Conservation (phyloP, 73 alveolate genomes). For the Durusdinium trenchii region DNA sequence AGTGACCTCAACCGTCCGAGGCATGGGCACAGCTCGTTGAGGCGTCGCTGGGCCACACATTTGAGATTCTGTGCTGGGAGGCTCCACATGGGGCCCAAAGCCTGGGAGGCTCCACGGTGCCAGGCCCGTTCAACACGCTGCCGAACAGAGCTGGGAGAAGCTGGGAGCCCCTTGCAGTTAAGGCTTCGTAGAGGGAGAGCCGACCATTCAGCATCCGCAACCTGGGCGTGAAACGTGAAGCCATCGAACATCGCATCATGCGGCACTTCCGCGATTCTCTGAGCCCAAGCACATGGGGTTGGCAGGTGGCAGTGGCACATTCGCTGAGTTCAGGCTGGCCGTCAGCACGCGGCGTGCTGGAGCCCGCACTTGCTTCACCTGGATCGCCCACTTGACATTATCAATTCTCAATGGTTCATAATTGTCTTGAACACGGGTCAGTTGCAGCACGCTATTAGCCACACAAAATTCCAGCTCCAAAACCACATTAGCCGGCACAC, state of each 20-base stretch:
- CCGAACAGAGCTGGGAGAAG: background rate
- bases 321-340: background rate
- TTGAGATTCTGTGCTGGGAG: constrained; percentile 1
- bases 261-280: too few relatives aligned
- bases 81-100: constrained; percentile 63
- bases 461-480: too few relatives aligned
- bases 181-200: constrained; percentile 70
- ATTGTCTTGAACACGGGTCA: too few relatives aligned
- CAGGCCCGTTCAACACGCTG: background rate
- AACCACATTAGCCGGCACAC: too few relatives aligned
- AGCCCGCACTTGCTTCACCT: constrained; percentile 18
- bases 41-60: constrained; percentile 72
- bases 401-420: too few relatives aligned
- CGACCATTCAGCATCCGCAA: constrained; percentile 53
- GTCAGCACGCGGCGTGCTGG: constrained; percentile 13
- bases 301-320: too few relatives aligned
- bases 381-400: too few relatives aligned
- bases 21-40: constrained; percentile 42
- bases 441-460: too few relatives aligned
- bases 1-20: too few relatives aligned
- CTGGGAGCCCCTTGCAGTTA: background rate
- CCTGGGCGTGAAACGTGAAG: too few relatives aligned
- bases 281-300: too few relatives aligned
- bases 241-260: too few relatives aligned
- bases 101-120: background rate